A percentile compares a stretch with the other conserved stretches of the same genome.
These are phyloP conservation scores for Macrophomina pseudophaseolina DNA, from an alignment of 2,329 filamentous ascomycete species.

Conservation along the genomic window DNA sequence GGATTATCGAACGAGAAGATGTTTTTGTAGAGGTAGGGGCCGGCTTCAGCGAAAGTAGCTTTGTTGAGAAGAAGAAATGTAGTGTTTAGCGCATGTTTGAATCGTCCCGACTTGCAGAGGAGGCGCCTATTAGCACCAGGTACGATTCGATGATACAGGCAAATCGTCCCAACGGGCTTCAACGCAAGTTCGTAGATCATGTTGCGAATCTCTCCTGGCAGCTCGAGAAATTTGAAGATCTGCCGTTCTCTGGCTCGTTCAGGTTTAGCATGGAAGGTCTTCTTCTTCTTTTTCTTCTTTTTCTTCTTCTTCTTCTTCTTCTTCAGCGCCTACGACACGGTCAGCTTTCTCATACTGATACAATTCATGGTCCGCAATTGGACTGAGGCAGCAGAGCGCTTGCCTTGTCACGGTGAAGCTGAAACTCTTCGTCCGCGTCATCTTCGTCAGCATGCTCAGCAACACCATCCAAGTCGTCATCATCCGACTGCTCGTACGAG, in stretches of 20 bases:
- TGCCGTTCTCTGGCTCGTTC: not conserved
- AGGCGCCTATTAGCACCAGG: not conserved
- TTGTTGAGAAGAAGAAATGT: not conserved
- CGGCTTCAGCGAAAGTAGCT: not conserved
- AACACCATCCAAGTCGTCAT: too few species aligned
- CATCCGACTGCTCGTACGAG: too few species aligned
- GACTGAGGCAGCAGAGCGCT: too few species aligned
- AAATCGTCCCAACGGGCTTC: not conserved
- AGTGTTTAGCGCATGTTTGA: too few species aligned
- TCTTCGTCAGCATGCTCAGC: too few species aligned
- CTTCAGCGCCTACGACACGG: too few species aligned
- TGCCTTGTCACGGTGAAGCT: too few species aligned
- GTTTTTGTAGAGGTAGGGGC: not conserved
- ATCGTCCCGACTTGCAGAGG: not conserved
- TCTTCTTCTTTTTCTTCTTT: not conserved
- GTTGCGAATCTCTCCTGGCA: not conserved
- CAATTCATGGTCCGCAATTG: too few species aligned
- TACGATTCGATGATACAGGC: not conserved
- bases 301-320: not conserved
- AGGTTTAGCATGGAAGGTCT: too few species aligned
- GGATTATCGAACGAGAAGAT: not conserved
- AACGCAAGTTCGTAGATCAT: not conserved
- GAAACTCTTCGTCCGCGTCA: too few species aligned
- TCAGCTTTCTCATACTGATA: too few species aligned
- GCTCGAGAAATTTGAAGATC: not conserved